Percentiles rank a stretch among this genome's conserved stretches.
Evolutionary conservation across 140 eudicot species (phyloP).

Genomic region (Oenanthe javanica): DNA sequence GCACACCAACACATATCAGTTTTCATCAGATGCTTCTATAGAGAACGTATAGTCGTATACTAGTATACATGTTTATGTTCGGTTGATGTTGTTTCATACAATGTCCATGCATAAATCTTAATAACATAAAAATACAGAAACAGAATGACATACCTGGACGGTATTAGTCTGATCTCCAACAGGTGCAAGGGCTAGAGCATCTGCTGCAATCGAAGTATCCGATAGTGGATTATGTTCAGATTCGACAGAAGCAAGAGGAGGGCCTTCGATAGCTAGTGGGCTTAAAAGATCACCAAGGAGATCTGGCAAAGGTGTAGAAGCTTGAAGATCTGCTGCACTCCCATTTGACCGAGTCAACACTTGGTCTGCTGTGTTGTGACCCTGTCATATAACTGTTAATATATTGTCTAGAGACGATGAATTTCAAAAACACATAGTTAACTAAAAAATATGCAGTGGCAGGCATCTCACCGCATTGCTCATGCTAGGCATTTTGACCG

Average conservation of each 20-base stretch:
- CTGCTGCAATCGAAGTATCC: constrained; percentile 31
- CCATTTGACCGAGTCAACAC: constrained; percentile 58
- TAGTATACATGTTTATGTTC: neutral
- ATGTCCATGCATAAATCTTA: neutral
- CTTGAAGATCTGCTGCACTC: constrained; percentile 63
- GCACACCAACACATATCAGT: neutral
- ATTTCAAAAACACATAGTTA: neutral
- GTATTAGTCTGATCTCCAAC: constrained; percentile 59
- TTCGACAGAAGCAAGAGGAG: constrained; percentile 54
- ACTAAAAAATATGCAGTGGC: neutral
- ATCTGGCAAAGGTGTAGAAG: constrained; percentile 55
- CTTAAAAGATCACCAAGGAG: constrained; percentile 93
- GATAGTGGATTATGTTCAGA: constrained; percentile 36
- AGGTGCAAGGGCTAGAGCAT: constrained; percentile 84
- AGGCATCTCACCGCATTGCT: constrained; percentile 45
- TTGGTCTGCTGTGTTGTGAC: constrained; percentile 41
- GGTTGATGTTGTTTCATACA: neutral
- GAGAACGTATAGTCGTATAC: neutral
- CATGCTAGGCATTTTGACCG: constrained; percentile 70
- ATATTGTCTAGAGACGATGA: constrained; percentile 2
- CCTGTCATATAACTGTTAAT: constrained; percentile 31
- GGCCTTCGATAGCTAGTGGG: constrained; percentile 85
- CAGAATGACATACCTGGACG: constrained; percentile 56
- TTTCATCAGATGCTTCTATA: neutral
- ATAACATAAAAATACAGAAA: neutral